Conservation (phyloP, 2,329 filamentous ascomycete species). For the Blastomyces emzantsi region DNA sequence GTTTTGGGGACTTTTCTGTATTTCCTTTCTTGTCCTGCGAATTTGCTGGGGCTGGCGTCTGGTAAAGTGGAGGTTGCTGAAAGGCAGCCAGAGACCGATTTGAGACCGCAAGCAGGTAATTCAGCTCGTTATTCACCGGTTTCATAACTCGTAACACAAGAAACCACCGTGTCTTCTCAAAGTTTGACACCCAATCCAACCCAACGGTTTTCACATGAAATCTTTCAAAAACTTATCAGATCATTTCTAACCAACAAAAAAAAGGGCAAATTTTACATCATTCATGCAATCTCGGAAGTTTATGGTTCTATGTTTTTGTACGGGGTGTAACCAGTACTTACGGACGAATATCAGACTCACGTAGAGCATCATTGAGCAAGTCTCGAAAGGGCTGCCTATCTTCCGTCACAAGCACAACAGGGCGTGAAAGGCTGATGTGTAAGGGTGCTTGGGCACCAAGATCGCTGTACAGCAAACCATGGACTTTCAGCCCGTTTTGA, state of each 20-base stretch:
- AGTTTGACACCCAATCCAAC: constrained; percentile 58
- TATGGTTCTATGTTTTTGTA: neutral
- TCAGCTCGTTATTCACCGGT: constrained; percentile 47
- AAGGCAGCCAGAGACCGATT: constrained; percentile 55
- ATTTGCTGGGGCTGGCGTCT: constrained; percentile 19
- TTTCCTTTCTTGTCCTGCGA: constrained; percentile 10
- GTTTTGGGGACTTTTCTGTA: constrained; percentile 4
- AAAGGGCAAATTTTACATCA: neutral
- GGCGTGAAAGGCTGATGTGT: constrained; percentile 82
- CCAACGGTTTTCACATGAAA: constrained; percentile 40
- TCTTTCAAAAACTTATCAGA: constrained; percentile 33
- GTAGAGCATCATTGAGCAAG: constrained; percentile 41
- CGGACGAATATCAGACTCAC: constrained; percentile 36
- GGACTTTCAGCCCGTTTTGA: constrained; percentile 41
- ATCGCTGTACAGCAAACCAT: constrained; percentile 66
- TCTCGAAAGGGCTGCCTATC: constrained; percentile 60
- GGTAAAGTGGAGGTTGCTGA: constrained; percentile 64
- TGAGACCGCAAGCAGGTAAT: constrained; percentile 54
- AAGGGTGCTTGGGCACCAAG: constrained; percentile 69
- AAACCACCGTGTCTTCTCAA: constrained; percentile 66
- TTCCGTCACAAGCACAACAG: constrained; percentile 64
- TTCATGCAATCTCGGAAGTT: neutral
- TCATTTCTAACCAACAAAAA: neutral
- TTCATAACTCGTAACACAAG: constrained; percentile 59
- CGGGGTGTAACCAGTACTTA: constrained; percentile 26